Conservation (phyloP, 192 early-diverging fungal species). For the Backusella tuberculispora region DNA sequence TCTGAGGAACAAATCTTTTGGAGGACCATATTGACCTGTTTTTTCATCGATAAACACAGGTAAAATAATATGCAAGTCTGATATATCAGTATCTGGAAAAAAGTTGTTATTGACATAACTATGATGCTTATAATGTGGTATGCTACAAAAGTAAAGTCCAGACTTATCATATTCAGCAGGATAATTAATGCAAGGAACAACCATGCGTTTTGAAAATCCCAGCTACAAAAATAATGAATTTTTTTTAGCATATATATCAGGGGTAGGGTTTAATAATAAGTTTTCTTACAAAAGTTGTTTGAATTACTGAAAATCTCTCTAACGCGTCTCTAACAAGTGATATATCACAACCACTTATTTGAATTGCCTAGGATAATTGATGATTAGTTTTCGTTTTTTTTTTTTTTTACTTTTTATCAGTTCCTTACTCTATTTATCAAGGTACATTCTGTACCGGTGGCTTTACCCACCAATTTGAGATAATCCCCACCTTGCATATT, state of each 20-base stretch:
- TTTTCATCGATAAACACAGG: slow-evolving; percentile 1
- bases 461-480: background rate
- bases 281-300: slow-evolving; percentile 12
- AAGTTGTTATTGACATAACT: background rate
- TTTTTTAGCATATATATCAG: background rate
- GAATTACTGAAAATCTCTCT: background rate
- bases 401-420: background rate
- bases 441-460: background rate
- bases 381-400: background rate
- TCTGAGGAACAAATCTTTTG: background rate
- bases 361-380: background rate
- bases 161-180: background rate
- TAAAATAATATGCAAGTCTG: background rate
- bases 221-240: background rate
- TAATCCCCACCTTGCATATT: slow-evolving; percentile 11
- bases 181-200: slow-evolving; percentile 18
- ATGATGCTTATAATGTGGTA: background rate
- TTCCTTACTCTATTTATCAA: background rate
- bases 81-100: background rate
- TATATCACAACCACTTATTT: background rate
- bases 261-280: background rate
- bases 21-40: background rate
- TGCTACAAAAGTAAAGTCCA: background rate
- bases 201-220: background rate
- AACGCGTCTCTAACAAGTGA: background rate